Percentiles rank a stretch among this genome's conserved stretches.
phyloP scores from a whole-genome alignment of 2,329 filamentous ascomycete genomes.

The Spiromastix sp. region DNA sequence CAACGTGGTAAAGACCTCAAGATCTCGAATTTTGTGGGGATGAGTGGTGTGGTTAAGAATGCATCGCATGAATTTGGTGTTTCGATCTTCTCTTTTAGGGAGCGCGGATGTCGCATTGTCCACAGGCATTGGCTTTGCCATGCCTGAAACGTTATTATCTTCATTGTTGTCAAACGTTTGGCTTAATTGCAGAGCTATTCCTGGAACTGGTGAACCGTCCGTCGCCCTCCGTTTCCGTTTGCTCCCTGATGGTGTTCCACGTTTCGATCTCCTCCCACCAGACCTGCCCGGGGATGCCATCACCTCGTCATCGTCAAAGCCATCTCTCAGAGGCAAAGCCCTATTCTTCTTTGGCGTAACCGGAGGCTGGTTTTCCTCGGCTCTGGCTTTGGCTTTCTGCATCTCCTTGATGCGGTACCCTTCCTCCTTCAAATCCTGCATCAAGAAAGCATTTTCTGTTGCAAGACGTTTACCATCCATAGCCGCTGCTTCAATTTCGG shows the following conservation, averaged over 20 bases:
- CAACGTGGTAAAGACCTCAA: constrained; percentile 44
- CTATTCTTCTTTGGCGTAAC: constrained; percentile 43
- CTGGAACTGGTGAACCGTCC: constrained; percentile 42
- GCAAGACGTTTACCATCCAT: constrained; percentile 47
- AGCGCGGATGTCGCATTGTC: constrained; percentile 18
- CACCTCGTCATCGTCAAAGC: constrained; percentile 54
- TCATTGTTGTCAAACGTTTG: constrained; percentile 13
- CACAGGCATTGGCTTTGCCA: constrained; percentile 13
- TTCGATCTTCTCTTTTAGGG: constrained; percentile 15
- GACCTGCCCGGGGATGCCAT: constrained; percentile 46
- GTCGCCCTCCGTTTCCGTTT: constrained; percentile 47
- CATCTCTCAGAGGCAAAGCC: constrained; percentile 44
- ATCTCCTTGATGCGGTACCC: constrained; percentile 36
- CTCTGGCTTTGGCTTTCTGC: constrained; percentile 26
- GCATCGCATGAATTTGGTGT: constrained; percentile 39
- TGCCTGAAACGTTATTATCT: constrained; percentile 19
- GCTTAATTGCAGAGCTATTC: constrained; percentile 32
- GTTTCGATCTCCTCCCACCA: constrained; percentile 33
- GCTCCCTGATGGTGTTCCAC: constrained; percentile 44
- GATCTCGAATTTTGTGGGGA: constrained; percentile 37
- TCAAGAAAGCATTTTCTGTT: constrained; percentile 50
- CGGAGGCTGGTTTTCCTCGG: constrained; percentile 28
- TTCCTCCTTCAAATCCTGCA: constrained; percentile 50
- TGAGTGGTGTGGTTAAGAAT: constrained; percentile 46
- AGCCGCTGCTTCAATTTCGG: constrained; percentile 43